Conservation (phyloP, 805 yeast genomes). For the Priceomyces melissophilus region DNA sequence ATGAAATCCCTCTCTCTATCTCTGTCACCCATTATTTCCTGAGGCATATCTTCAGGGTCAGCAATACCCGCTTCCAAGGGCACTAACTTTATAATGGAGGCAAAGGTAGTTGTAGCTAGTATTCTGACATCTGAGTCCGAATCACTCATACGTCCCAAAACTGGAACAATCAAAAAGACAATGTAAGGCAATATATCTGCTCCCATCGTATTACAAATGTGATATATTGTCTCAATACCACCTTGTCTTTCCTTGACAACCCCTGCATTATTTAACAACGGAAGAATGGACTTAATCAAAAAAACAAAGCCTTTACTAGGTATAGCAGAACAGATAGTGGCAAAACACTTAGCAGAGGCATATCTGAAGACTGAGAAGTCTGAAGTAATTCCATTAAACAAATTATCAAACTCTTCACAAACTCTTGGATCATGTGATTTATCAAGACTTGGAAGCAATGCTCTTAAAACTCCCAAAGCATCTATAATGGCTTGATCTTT, state of each 20-base stretch:
- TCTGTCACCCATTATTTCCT: slow-evolving; percentile 78
- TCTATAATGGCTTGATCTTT: slow-evolving; percentile 82
- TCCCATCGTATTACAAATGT: slow-evolving; percentile 82
- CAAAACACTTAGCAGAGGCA: slow-evolving; percentile 85
- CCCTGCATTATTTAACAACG: slow-evolving; percentile 75
- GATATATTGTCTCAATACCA: slow-evolving; percentile 87
- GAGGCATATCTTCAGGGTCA: slow-evolving; percentile 89
- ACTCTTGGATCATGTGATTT: slow-evolving; percentile 46
- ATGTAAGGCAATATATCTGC: slow-evolving; percentile 87
- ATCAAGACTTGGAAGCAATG: slow-evolving; percentile 63
- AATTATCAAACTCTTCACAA: slow-evolving; percentile 34
- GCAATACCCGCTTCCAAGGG: slow-evolving; percentile 97
- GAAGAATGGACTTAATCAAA: slow-evolving; percentile 73
- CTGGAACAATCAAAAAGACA: slow-evolving; percentile 92
- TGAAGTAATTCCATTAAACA: slow-evolving; percentile 60
- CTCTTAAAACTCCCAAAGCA: slow-evolving; percentile 76
- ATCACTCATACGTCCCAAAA: slow-evolving; percentile 97
- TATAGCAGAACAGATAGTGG: slow-evolving; percentile 66
- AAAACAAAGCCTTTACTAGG: slow-evolving; percentile 74
- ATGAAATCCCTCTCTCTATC: slow-evolving; percentile 92
- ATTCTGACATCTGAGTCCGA: slow-evolving; percentile 83
- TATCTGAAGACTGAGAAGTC: slow-evolving; percentile 81
- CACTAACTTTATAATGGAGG: slow-evolving; percentile 89
- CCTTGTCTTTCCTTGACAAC: slow-evolving; percentile 80
- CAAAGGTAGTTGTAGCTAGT: slow-evolving; percentile 93